Evolutionary conservation across 2,329 filamentous ascomycete genomes (phyloP), one percentile per base, ranked within the genome.

Genomic region (Metarhizium anisopliae): DNA sequence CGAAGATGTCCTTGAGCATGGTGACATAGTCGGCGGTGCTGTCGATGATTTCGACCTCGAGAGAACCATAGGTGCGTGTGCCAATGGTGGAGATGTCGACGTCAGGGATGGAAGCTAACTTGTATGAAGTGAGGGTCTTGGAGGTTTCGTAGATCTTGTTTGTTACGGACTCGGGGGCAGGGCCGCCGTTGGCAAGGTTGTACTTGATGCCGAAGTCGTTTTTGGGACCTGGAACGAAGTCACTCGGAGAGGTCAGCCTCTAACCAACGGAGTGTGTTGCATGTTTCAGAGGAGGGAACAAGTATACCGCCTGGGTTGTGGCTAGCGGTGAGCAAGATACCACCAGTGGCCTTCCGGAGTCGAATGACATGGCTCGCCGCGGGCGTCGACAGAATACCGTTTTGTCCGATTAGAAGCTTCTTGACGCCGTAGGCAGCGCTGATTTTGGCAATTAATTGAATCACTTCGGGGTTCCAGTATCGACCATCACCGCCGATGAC

Each of bases 121-220:
- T 96, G 83, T 97, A 99, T 52, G 87, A 90, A 49, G 84, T 89
- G 64, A 99, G 81, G 60, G 81, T 85, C 81, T 96, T 97, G 64
- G 93, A 93, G 59, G 86, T 84, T 66, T 93, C 90, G 77, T 83
- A 97, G 72, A 99, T 97, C 79, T 95, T 96, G 84, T 99, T 95
- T 63, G 94, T 99, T 62, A 99, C 90, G 55, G 89, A 87, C 74
- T 99, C 94, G 57, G 94, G 94, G 56, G 94, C 94, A 47, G 94
- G 94, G 56, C 92, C 94, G 66, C 94, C 94, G 69, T 99, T 97
- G 72, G 90, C 80, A 58, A 99, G 81, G 81, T 99, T 99, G 83
- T 99, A 99, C 79, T 99, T 99, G 85, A 99, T 99, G 65, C 94
- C 94, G 67, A 99, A 99, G 75, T 99, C 94, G 71, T 94, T 88